Base-by-base conservation (phyloP, 352 stramenopile species). In the Aphanomyces euteiches region DNA sequence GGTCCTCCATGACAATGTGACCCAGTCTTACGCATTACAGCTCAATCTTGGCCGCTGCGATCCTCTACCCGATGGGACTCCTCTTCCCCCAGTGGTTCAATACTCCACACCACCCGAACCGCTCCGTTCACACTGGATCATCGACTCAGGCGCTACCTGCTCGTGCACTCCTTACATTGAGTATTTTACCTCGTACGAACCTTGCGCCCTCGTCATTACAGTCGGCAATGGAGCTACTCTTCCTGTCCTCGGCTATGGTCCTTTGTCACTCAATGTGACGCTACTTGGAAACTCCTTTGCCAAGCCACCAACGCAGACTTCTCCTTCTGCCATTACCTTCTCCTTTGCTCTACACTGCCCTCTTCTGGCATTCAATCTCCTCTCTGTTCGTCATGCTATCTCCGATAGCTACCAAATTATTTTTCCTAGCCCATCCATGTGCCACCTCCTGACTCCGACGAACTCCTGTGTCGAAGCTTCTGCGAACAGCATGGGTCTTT, bases 121-220 rank as follows among this genome's bases (percentile, higher is more conserved):
- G 28, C 28, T 28, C 28, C 28, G 28, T 28, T 28, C 28, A 1
- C 56, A 13, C 1, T 34, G 56, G 45, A 53, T 53, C 45, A 53
- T 53, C 13, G 45, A 53, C 45, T 53, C 45, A 2, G 45, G 45
- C 1, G 45, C 45, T 53, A 53, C 45, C n/a, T n/a, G 45, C 45
- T 53, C 45, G n/a, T 53, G 45, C 2, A 53, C 45, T 53, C 45
- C 45, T 19, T 19, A 53, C 2, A 15, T n/a, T 28, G 13, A 63
- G 56, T 63, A 63, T 12, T 63, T 63, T 12, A 37, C 4, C 56
- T 45, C 56, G 1, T 63, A 53, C 36, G 56, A 45, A 63, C 56
- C n/a, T 15, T 15, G 34, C 19, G 53, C 53, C 3, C 19, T 34
- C 10, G 19, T 3, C 1, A 1, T 59, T 28, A 28, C 13, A 1